Conservation (phyloP, 1,284 basidiomycete species). For the Trametes hirsuta region DNA sequence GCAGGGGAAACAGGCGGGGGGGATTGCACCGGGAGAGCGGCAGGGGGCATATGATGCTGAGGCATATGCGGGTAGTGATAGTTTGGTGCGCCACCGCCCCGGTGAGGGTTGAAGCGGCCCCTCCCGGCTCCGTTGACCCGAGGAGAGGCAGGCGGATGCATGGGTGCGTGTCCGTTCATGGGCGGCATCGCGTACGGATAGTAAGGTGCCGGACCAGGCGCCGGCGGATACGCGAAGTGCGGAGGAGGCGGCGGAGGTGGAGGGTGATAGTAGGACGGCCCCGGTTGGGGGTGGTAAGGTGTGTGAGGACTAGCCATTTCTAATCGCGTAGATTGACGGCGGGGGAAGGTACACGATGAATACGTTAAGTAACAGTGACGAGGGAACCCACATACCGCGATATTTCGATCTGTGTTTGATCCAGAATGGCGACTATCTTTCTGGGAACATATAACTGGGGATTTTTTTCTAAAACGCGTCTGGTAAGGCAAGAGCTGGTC, state of each 20-base stretch:
- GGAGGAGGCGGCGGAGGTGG: constrained; percentile 31
- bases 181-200: constrained; percentile 37
- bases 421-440: constrained; percentile 15
- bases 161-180: constrained; percentile 33
- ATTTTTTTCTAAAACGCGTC: not conserved
- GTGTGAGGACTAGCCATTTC: constrained; percentile 39
- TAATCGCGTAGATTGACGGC: not conserved
- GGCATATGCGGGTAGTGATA: constrained; percentile 32
- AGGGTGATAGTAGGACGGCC: constrained; percentile 34
- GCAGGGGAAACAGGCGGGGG: constrained; percentile 31
- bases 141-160: constrained; percentile 35
- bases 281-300: constrained; percentile 36
- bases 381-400: constrained; percentile 14
- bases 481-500: constrained; percentile 1
- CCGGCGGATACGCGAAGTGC: constrained; percentile 27
- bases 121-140: constrained; percentile 30
- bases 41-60: constrained; percentile 29
- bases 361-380: not conserved
- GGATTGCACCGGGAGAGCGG: constrained; percentile 28
- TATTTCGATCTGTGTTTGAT: constrained; percentile 9
- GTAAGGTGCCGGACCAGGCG: constrained; percentile 31
- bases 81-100: constrained; percentile 26
- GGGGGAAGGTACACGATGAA: not conserved
- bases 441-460: constrained; percentile 14
- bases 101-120: constrained; percentile 32